Evolutionary conservation across 371 early-diverging fungal genomes (phyloP).

Genomic region (Lichtheimia ornata): DNA sequence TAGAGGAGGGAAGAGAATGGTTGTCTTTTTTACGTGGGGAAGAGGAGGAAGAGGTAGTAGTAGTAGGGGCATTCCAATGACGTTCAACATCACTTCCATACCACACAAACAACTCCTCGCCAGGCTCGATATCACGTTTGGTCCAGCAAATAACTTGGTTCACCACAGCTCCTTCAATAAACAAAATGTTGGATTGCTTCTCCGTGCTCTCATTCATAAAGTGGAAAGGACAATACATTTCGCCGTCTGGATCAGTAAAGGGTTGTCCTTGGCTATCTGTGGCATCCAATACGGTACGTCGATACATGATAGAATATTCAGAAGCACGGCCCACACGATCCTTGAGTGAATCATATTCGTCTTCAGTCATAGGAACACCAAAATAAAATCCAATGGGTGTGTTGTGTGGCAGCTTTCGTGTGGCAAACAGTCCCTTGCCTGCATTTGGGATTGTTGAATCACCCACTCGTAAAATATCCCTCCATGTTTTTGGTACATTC

Average conservation of each 20-base stretch:
- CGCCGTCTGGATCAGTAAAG: constrained; percentile 62
- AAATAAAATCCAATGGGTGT: constrained; percentile 84
- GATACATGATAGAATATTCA: constrained; percentile 77
- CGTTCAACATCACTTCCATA: constrained; percentile 67
- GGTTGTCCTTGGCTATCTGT: constrained; percentile 78
- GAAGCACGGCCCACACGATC: constrained; percentile 77
- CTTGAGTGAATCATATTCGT: constrained; percentile 82
- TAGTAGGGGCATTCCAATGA: constrained; percentile 26
- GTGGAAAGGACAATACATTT: constrained; percentile 83
- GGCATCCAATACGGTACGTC: constrained; percentile 83
- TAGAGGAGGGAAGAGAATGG: too few relatives aligned
- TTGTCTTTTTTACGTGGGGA: too few relatives aligned
- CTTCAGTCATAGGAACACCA: constrained; percentile 87
- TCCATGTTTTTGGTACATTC: constrained; percentile 39
- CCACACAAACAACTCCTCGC: constrained; percentile 83
- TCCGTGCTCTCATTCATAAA: constrained; percentile 83
- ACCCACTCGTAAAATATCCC: constrained; percentile 51
- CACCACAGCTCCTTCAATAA: constrained; percentile 74
- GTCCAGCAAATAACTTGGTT: constrained; percentile 86
- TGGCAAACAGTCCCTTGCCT: constrained; percentile 79
- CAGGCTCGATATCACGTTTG: constrained; percentile 60
- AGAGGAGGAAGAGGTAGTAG: not conserved
- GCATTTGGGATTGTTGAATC: constrained; percentile 25
- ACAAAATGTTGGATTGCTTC: constrained; percentile 64
- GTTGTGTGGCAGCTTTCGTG: constrained; percentile 62